Base-by-base conservation (phyloP, 2,329 filamentous ascomycete species). In the Cladobotryum mycophilum region DNA sequence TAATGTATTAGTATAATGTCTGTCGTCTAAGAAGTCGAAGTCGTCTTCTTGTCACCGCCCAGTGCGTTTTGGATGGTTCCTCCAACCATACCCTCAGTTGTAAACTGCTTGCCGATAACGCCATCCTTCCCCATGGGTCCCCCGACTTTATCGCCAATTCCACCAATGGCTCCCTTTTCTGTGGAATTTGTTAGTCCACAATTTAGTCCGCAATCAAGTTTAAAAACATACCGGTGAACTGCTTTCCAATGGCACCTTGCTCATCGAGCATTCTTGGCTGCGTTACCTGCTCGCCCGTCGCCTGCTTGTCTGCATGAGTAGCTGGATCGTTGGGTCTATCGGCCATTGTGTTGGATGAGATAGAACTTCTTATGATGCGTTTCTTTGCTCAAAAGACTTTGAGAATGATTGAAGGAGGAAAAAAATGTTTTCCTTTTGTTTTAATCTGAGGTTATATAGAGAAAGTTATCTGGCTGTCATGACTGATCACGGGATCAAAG, bases 101-200 rank as follows among this genome's bases (percentile, higher is more conserved):
- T 80, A 56, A 82, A 82, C 55, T 79, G 76, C 50, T 75, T 76
- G 17, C 79, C 78, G 49, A 82, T 71, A 8, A 69, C 58, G 0
- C 79, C 78, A 2, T 80, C 74, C 56, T 77, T 76, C 36, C 64
- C 67, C 25, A 79, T 60, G 0, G 74, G 74, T 0, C 75, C 75
- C 0, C 79, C 77, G 7, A 81, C 65, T 52, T 70, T 71, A 61
- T 79, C 67, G 0, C 72, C 76, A 2, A 71, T 65, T 11, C 75
- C 71, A 6, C 78, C 78, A n/a, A 81, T 62, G 0, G 70, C 67
- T 15, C 78, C 77, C 5, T 75, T 60, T 36, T 70, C 71, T 74
- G 15, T 1, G 5, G 0, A n/a, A 1, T 41, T n/a, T 11, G 43
- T 25, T n/a, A n/a, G n/a, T n/a, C n/a, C n/a, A n/a, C n/a, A n/a